These are phyloP conservation scores for Panicum miliaceum DNA, from an alignment of 176 grass and related monocot genomes.

Conservation along the genomic window DNA sequence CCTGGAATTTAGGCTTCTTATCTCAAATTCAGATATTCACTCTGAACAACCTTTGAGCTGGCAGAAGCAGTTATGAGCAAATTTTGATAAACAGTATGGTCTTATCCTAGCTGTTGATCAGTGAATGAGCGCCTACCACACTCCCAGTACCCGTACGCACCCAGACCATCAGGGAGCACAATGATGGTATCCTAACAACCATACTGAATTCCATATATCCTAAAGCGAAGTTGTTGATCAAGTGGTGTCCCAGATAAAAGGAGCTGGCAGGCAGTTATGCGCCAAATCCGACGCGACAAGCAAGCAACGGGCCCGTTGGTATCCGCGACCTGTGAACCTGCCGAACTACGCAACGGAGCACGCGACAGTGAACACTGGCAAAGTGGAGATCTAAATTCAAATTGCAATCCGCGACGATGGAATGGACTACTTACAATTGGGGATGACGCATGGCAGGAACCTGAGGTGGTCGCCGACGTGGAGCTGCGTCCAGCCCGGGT, in stretches of 20 bases:
- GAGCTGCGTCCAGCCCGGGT: conserved; percentile 78
- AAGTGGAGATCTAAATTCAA: background rate
- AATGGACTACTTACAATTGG: conserved; percentile 63
- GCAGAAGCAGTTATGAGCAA: background rate
- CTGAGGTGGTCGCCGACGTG: conserved; percentile 61
- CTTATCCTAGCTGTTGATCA: background rate
- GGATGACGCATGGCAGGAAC: conserved; percentile 89
- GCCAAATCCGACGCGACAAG: background rate
- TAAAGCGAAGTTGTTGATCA: background rate
- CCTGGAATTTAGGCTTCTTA: background rate
- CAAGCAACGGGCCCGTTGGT: background rate
- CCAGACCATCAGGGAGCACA: background rate
- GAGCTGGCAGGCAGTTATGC: conserved; percentile 26
- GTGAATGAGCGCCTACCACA: too few relatives aligned
- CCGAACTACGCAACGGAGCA: background rate
- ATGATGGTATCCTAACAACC: background rate
- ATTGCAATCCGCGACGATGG: background rate
- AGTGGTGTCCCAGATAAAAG: background rate
- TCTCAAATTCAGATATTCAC: background rate
- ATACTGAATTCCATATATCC: background rate
- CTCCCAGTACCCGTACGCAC: background rate
- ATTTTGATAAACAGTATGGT: background rate
- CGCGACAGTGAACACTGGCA: background rate
- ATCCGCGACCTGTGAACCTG: conserved; percentile 26
- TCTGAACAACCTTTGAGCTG: background rate